Evolutionary conservation across 768 basidiomycete genomes (phyloP).

Genomic region (Hemileccinum rubropunctum): DNA sequence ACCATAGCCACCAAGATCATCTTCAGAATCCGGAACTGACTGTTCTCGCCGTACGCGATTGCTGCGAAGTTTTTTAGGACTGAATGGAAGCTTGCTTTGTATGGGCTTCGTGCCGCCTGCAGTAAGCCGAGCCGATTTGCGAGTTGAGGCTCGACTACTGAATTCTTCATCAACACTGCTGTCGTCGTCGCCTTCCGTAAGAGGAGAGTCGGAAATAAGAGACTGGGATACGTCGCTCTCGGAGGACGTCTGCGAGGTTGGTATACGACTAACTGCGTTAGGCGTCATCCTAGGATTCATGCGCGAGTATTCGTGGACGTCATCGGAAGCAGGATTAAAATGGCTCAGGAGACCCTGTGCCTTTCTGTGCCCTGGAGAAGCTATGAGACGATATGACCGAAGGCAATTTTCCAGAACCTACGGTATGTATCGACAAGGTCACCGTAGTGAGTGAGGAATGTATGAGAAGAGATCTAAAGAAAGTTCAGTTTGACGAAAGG

Average conservation of each 20-base stretch:
- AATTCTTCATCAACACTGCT: slow-evolving; percentile 15
- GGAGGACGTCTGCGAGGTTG: slow-evolving; percentile 3
- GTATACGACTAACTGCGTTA: slow-evolving; percentile 8
- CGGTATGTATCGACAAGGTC: slow-evolving; percentile 55
- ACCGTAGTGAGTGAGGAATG: slow-evolving; percentile 38
- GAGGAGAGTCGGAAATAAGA: slow-evolving; percentile 13
- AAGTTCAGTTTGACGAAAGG: not conserved
- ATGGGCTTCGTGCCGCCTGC: not conserved
- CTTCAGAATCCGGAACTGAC: slow-evolving; percentile 35
- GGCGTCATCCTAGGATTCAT: slow-evolving; percentile 39
- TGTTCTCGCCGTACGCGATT: slow-evolving; percentile 22
- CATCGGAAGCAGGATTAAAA: slow-evolving; percentile 59
- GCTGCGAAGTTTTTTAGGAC: slow-evolving; percentile 60
- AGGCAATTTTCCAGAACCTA: slow-evolving; percentile 31
- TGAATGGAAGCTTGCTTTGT: slow-evolving; percentile 54
- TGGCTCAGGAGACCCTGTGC: slow-evolving; percentile 38
- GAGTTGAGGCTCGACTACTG: not conserved
- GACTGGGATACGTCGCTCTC: slow-evolving; percentile 13
- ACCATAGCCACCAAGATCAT: slow-evolving; percentile 39
- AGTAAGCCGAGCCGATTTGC: slow-evolving; percentile 19
- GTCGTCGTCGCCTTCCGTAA: slow-evolving; percentile 30
- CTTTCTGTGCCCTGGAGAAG: slow-evolving; percentile 43
- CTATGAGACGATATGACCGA: slow-evolving; percentile 8
- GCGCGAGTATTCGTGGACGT: slow-evolving; percentile 60
- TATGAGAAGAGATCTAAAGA: slow-evolving; percentile 41